Conservation (phyloP, 1,139 yeast species). For the Yamadazyma dendronema region DNA sequence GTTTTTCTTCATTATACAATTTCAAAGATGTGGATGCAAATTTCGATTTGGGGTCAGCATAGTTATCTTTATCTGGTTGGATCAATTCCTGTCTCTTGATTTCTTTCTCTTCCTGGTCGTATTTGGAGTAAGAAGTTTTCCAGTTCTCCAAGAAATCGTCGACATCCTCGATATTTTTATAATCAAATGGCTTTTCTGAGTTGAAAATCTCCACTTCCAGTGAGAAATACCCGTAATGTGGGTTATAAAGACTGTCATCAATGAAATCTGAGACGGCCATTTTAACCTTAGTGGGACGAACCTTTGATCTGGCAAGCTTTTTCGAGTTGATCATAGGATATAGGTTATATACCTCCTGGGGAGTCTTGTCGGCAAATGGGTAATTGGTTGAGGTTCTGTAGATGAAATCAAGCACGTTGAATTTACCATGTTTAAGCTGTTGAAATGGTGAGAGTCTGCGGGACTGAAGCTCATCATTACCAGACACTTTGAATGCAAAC, state of each 20-base stretch:
- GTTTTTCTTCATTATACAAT: conserved; percentile 31
- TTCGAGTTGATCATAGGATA: conserved; percentile 44
- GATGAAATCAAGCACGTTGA: conserved; percentile 36
- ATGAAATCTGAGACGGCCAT: conserved; percentile 78
- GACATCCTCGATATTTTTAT: conserved; percentile 54
- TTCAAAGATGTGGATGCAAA: conserved; percentile 35
- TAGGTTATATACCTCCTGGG: conserved; percentile 40
- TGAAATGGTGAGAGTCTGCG: conserved; percentile 29
- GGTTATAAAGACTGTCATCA: conserved; percentile 82
- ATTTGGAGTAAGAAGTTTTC: conserved; percentile 63
- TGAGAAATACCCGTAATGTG: conserved; percentile 78
- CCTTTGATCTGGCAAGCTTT: conserved; percentile 42
- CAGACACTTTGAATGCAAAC: conserved; percentile 43
- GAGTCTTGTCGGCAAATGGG: conserved; percentile 39
- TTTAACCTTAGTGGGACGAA: conserved; percentile 61
- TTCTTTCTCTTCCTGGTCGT: conserved; percentile 33
- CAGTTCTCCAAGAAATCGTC: conserved; percentile 72
- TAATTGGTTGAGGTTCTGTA: conserved; percentile 45
- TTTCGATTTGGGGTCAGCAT: conserved; percentile 20
- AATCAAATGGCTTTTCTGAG: conserved; percentile 60
- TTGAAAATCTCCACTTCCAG: conserved; percentile 77
- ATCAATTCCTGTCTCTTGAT: conserved; percentile 17
- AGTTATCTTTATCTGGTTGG: conserved; percentile 14
- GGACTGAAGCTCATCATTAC: conserved; percentile 4
- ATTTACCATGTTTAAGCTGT: conserved; percentile 16